Base-by-base conservation (phyloP, 2,329 filamentous ascomycete species). In the Epichloe elymi region DNA sequence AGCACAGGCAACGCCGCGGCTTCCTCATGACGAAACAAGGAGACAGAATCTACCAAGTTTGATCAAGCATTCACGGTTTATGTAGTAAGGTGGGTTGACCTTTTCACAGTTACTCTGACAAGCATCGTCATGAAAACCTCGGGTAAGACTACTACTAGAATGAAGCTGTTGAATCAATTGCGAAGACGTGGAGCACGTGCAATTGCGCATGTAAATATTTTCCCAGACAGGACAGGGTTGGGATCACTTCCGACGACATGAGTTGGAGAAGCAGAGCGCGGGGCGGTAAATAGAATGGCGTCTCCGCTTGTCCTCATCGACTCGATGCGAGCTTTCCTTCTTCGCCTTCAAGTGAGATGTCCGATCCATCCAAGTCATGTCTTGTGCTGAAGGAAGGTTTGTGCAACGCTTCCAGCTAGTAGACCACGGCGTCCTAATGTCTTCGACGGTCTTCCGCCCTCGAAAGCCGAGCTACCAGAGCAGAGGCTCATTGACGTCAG, bases 1-100 rank as follows among this genome's bases (percentile, higher is more conserved):
- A 59, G 58, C 38, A 52, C 59, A 20, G 55, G 57, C 15, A 54
- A 30, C 43, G 37, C 26, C 38, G 51, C 30, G 23, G n/a, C 20
- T 12, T 20, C 17, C 30, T 42, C 30, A 38, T 48, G 46, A 44
- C 5, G 19, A 19, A 36, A 23, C 7, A 48, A 26, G 50, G 30
- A 4, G 33, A 46, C 6, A 19, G 35, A 49, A 19, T 17, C 8
- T 17, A 14, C 26, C 8, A 15, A 23, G 12, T 36, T 36, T 35
- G 33, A 20, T 36, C 30, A 48, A 45, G 40, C 5, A 46, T 4
- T 3, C 23, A 12, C 12, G 15, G 0, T n/a, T 35, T 30, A 38
- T 17, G 35, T 8, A 19, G 15, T 35, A n/a, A 45, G 12, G 23
- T 33, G 30, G 33, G n/a, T 2, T 35, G 37, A n/a, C 15, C 17